phyloP scores from a whole-genome alignment of 345 rosid species.

The Populus deltoides region DNA sequence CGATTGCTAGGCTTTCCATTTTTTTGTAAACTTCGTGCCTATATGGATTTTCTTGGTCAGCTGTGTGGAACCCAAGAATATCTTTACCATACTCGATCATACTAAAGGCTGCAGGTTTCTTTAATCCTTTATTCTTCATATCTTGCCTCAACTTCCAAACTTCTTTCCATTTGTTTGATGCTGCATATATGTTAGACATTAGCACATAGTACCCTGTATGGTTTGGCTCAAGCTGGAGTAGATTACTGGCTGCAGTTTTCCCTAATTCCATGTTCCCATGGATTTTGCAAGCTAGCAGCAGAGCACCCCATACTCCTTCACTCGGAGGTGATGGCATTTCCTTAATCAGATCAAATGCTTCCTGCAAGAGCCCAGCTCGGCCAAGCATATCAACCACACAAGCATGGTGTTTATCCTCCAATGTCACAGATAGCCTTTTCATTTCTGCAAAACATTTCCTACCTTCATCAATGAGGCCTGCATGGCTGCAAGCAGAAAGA shows the following conservation, averaged over 20 bases:
- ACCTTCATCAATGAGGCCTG: conserved; percentile 55
- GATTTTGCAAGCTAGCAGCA: conserved; percentile 61
- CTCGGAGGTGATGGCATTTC: conserved; percentile 47
- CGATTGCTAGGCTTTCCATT: conserved; percentile 34
- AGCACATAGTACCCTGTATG: conserved; percentile 56
- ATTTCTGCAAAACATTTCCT: conserved; percentile 45
- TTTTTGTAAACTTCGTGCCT: conserved; percentile 34
- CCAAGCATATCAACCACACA: conserved; percentile 70
- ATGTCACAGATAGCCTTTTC: conserved; percentile 33
- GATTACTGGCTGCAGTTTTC: conserved; percentile 43
- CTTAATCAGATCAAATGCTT: conserved; percentile 47
- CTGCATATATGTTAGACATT: conserved; percentile 56
- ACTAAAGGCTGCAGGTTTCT: conserved; percentile 56
- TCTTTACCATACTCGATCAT: conserved; percentile 40
- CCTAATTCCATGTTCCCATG: conserved; percentile 45
- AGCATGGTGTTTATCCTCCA: conserved; percentile 47
- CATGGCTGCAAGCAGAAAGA: conserved; percentile 64
- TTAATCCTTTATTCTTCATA: conserved; percentile 50
- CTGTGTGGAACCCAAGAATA: conserved; percentile 48
- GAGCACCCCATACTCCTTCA: conserved; percentile 57
- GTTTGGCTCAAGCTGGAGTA: conserved; percentile 45
- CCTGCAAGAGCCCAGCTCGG: conserved; percentile 46
- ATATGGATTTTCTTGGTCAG: conserved; percentile 42
- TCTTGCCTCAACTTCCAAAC: conserved; percentile 44
- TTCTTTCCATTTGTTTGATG: conserved; percentile 54